Base-by-base conservation (phyloP, 1,139 yeast species). In the Sporopachydermia cereana region DNA sequence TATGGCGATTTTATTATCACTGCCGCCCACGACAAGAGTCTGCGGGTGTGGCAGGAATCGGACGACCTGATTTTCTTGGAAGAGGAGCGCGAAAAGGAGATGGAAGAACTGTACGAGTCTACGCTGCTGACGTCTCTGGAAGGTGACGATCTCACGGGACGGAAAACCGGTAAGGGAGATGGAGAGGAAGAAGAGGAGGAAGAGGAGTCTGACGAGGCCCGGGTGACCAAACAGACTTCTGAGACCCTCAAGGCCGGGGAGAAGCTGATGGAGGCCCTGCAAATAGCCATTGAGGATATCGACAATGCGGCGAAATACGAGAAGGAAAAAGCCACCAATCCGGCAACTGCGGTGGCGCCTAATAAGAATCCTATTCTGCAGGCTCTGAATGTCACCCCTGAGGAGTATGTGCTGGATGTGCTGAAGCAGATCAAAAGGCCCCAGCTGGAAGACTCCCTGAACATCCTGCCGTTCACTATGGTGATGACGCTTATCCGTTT, bases 241-340 rank as follows among this genome's bases (percentile, higher is more conserved):
- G 98, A 91, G 57, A 84, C 96, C 1, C 72, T 91, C 56, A 91
- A 91, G 62, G 93, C 96, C 0, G 96, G 98, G 53, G 99, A 91
- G 63, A 81, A 80, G 55, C 66, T 91, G 44, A 81, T 88, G 75
- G 98, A 91, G 58, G 96, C 97, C 0, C 67, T 91, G 43, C 97
- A 91, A 52, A 69, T 89, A 51, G 95, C 95, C 2, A 66, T 68
- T 25, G 77, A 75, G 47, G 96, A 88, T 54, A 65, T 85, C 41
- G 78, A 75, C 41, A 76, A 76, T n/a, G 59, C 62, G 25, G 76
- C 71, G 47, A 72, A 70, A 45, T 79, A 81, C 55, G 59, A 63
- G 41, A 56, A 53, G 24, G 63, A 59, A 7, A 55, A 46, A 49
- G 57, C 53, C 57, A 50, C 65, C 47, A 56, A 52, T 54, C 57